Base-by-base conservation (phyloP, 2,329 filamentous ascomycete species). In the Pezicula neosporulosa region DNA sequence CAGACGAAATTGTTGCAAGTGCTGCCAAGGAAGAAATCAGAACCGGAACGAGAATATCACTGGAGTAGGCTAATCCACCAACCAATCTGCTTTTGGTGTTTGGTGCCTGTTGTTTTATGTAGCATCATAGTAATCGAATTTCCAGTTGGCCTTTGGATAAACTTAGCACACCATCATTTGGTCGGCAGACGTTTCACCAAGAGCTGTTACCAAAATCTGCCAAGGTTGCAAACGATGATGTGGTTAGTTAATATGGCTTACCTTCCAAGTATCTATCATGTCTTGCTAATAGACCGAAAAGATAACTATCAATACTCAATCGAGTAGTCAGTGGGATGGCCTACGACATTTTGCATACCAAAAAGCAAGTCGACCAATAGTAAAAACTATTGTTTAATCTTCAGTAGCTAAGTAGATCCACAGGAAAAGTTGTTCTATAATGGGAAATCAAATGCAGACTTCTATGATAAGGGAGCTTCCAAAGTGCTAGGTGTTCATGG, bases 241-340 rank as follows among this genome's bases (percentile, higher is more conserved):
- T 38, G 36, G 36, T 38, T 15, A 3, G 36, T 38, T n/a, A 2
- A 39, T 7, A 39, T 15, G n/a, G 10, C 19, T 39, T 16, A 39
- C 16, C 19, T 39, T 39, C 5, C 12, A 1, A 9, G 19, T 5
- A n/a, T 9, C 7, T 39, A 9, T 39, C 37, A 12, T n/a, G 10
- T 24, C 24, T 24, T 24, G 24, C 24, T 24, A 24, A 24, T 24
- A 24, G 3, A 6, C 7, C 24, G 7, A 24, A 16, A 9, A 39
- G 37, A 39, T 39, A n/a, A 39, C 37, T 8, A 46, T 73, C 56
- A 74, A 74, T 54, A 75, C 72, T 6, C 72, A 75, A 52, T 65
- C 62, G 41, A 65, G 64, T 16, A 68, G 60, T 38, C 71, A 74
- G 49, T 74, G 72, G 70, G 72, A 75, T 58, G 66, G 67, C 30